Conservation (phyloP, 345 rosid species). For the Camelina neglecta region DNA sequence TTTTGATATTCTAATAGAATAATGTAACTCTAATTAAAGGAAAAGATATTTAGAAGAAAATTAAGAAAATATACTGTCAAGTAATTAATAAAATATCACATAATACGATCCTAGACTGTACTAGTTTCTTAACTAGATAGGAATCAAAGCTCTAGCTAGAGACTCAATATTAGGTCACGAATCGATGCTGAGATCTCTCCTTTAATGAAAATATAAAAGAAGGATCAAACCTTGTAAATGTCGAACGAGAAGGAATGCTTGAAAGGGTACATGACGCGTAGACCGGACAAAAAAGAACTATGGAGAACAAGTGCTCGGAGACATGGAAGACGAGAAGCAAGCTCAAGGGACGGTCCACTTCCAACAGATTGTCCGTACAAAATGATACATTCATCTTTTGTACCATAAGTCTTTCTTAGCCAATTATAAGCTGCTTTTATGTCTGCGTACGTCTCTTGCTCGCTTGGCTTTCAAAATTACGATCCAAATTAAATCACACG, state of each 20-base stretch:
- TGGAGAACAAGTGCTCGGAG: constrained; percentile 83
- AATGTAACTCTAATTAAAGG: too few species aligned
- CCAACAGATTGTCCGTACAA: constrained; percentile 90
- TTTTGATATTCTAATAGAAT: too few species aligned
- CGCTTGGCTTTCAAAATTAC: constrained; percentile 61
- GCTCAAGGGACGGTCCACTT: constrained; percentile 86
- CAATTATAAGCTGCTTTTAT: constrained; percentile 80
- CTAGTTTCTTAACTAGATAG: too few species aligned
- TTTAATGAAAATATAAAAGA: neutral
- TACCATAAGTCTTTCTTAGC: constrained; percentile 63
- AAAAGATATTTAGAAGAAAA: too few species aligned
- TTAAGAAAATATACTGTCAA: too few species aligned
- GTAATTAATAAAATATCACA: too few species aligned
- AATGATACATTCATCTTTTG: constrained; percentile 73
- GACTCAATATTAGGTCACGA: neutral
- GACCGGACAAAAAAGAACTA: constrained; percentile 84
- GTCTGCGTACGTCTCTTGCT: constrained; percentile 90
- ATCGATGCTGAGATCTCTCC: neutral
- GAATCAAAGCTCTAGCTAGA: too few species aligned
- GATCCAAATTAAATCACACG: constrained; percentile 14
- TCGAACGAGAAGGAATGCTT: constrained; percentile 82
- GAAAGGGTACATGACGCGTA: constrained; percentile 84
- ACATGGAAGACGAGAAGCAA: constrained; percentile 65
- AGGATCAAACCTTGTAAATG: constrained; percentile 69
- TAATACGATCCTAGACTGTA: too few species aligned